Percentiles rank a stretch among this genome's conserved stretches.
These are phyloP conservation scores for Lepidium campestre DNA, from an alignment of 441 rosid genomes.

Conservation along the genomic window DNA sequence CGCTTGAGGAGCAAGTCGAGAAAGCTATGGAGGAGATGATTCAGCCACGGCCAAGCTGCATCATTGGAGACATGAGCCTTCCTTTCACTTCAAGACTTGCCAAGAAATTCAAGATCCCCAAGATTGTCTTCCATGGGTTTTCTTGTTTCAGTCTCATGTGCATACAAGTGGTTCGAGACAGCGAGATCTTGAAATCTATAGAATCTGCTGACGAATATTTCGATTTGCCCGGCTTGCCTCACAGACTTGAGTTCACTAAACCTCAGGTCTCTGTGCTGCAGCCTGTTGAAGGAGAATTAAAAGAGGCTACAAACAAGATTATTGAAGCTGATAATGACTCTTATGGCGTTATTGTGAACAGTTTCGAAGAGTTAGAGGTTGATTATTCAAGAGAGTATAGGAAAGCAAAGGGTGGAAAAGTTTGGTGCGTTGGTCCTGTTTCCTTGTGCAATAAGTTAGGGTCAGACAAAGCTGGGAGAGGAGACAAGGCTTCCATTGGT, in stretches of 20 bases:
- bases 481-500: constrained; percentile 26
- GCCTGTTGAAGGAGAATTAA: constrained; percentile 3
- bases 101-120: constrained; percentile 32
- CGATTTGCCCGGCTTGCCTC: constrained; percentile 17
- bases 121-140: constrained; percentile 33
- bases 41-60: constrained; percentile 29
- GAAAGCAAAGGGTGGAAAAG: constrained; percentile 11
- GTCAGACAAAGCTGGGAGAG: constrained; percentile 29
- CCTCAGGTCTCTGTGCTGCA: constrained; percentile 20
- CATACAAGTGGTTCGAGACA: neutral
- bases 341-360: constrained; percentile 23
- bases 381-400: constrained; percentile 16
- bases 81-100: constrained; percentile 31
- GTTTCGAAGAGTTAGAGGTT: constrained; percentile 19
- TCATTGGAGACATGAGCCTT: constrained; percentile 33
- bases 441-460: constrained; percentile 15
- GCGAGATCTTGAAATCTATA: constrained; percentile 15
- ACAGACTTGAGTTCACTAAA: constrained; percentile 24
- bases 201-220: constrained; percentile 17
- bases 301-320: constrained; percentile 12
- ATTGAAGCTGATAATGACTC: constrained; percentile 19
- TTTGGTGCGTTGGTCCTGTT: constrained; percentile 29
- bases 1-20: constrained; percentile 26
- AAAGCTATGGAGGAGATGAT: constrained; percentile 22
- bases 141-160: constrained; percentile 30